A percentile compares a stretch with the other conserved stretches of the same genome.
Evolutionary conservation across 2,329 filamentous ascomycete genomes (phyloP).

Genomic region (Scedosporium dehoogii): DNA sequence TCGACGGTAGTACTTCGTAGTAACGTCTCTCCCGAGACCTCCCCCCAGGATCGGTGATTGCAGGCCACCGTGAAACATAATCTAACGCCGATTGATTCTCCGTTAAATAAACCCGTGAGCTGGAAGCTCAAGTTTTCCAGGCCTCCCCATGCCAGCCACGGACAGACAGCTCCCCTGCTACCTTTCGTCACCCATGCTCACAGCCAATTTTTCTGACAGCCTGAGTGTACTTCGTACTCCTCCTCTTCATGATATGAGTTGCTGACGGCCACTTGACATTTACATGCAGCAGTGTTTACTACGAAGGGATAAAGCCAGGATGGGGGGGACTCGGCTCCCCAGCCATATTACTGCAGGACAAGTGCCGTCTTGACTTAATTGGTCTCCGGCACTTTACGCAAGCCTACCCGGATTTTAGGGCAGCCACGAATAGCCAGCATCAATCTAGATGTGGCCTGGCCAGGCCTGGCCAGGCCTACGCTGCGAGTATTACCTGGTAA

Average conservation of each 20-base stretch:
- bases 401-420: not conserved
- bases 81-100: too few relatives aligned
- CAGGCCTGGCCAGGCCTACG: too few relatives aligned
- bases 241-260: not conserved
- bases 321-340: not conserved
- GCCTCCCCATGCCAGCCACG: not conserved
- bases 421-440: not conserved
- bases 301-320: not conserved
- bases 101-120: not conserved
- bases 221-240: not conserved
- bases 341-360: not conserved
- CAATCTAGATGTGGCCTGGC: not conserved
- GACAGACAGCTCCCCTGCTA: not conserved
- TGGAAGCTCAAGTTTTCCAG: too few relatives aligned
- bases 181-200: not conserved
- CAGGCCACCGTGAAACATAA: too few relatives aligned
- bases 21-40: too few relatives aligned
- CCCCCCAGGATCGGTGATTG: too few relatives aligned
- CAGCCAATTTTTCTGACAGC: not conserved
- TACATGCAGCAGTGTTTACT: too few relatives aligned
- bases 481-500: too few relatives aligned
- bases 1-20: too few relatives aligned
- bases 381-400: not conserved
- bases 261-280: not conserved
- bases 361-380: not conserved